Base-by-base conservation (phyloP, 1,284 basidiomycete genomes). In the Pholiota adiposa region DNA sequence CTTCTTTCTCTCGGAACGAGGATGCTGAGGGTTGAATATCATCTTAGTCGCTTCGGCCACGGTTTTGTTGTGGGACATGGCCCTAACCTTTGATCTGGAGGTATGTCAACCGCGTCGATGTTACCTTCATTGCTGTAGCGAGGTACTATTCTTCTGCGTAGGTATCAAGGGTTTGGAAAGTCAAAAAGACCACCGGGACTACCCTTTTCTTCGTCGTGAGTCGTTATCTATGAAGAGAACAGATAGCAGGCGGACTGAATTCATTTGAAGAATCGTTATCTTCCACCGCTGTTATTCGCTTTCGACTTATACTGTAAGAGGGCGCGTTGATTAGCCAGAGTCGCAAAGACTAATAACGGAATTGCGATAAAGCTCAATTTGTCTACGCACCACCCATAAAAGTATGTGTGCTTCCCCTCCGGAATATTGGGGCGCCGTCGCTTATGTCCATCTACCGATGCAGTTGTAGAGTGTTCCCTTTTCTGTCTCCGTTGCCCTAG, bases 21-120 rank as follows among this genome's bases (percentile, higher is more conserved):
- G 52, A 21, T 34, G 40, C 7, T 27, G 23, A 27, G 27, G 19
- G 36, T n/a, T 53, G 38, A 18, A 2, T 1, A 34, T 19, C 18
- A 41, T 36, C 3, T 8, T 33, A 66, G 63, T 65, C 23, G 64
- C 64, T 23, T 65, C 66, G 27, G 64, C 63, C 25, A 64, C 66
- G 41, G 40, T 67, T 25, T 59, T 67, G 56, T 21, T 67, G 41
- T 67, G 63, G 63, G 66, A 67, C 51, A 65, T 65, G 51, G 59
- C 54, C 4, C 49, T 67, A 34, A 67, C 66, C 16, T 49, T 62
- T 16, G 61, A 65, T 48, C 21, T 59, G 36, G 66, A 67, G 60
- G 66, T 63, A 43, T 9, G 59, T 56, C 4, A 31, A 3, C 16
- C n/a, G 9, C 18, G 27, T 21, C 4, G 3, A 11, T 44, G 25